Conservation (phyloP, 495 filamentous ascomycete genomes). For the Hypoxylon crocopeplum region DNA sequence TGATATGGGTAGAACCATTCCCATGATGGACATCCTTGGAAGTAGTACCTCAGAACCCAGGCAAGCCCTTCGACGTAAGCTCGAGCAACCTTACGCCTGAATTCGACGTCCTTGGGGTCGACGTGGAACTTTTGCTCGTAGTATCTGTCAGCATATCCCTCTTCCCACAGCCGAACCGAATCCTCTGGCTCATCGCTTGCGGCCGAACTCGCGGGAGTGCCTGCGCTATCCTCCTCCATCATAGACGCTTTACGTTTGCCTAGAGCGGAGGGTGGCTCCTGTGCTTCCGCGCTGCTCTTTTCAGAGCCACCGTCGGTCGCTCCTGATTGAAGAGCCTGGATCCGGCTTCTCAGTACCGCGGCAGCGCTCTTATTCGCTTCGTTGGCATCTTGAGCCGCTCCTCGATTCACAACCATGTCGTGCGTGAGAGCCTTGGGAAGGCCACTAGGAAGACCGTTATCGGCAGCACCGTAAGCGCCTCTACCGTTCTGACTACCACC, state of each 20-base stretch:
- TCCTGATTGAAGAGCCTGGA: slow-evolving; percentile 62
- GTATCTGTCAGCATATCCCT: slow-evolving; percentile 93
- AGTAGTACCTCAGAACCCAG: slow-evolving; percentile 98
- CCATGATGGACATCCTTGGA: slow-evolving; percentile 97
- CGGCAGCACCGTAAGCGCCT: slow-evolving; percentile 41
- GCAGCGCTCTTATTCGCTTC: slow-evolving; percentile 94
- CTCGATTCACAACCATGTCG: slow-evolving; percentile 85
- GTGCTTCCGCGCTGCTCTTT: slow-evolving; percentile 24
- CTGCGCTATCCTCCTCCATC: slow-evolving; percentile 65
- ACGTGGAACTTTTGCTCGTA: slow-evolving; percentile 98
- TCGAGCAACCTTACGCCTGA: slow-evolving; percentile 89
- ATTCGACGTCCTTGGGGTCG: slow-evolving; percentile 78
- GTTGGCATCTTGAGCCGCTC: slow-evolving; percentile 76
- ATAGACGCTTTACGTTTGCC: slow-evolving; percentile 65
- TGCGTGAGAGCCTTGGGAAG: slow-evolving; percentile 72
- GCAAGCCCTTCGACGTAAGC: slow-evolving; percentile 96
- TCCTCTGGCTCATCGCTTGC: slow-evolving; percentile 64
- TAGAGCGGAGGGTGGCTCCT: slow-evolving; percentile 51
- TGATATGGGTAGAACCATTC: slow-evolving; percentile 99
- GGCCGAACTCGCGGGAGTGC: slow-evolving; percentile 52
- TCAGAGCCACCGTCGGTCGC: slow-evolving; percentile 24
- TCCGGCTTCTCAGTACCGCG: slow-evolving; percentile 81
- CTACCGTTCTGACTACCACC: slow-evolving; percentile 54
- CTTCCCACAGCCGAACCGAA: slow-evolving; percentile 90
- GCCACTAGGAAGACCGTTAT: slow-evolving; percentile 30